A percentile compares a stretch with the other conserved stretches of the same genome.
Conservation (phyloP, 371 early-diverging fungal species). For the Furculomyces boomerangus region DNA sequence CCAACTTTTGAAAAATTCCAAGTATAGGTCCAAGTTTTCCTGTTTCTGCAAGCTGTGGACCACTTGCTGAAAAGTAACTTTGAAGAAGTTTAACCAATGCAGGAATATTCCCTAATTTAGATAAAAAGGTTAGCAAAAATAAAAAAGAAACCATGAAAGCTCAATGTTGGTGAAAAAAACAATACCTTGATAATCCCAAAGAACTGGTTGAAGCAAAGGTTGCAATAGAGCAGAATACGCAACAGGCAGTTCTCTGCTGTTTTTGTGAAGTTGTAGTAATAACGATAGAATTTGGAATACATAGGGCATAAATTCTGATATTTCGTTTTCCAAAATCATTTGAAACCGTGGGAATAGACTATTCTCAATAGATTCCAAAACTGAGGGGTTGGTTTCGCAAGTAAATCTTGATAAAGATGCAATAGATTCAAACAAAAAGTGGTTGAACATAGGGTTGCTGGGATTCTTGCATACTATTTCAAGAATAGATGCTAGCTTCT, state of each 20-base stretch:
- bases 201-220: slow-evolving; percentile 58
- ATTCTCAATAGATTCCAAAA: slow-evolving; percentile 62
- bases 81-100: slow-evolving; percentile 76
- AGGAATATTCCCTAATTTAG: slow-evolving; percentile 47
- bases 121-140: neutral
- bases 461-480: slow-evolving; percentile 83
- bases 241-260: slow-evolving; percentile 34
- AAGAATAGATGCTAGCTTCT: slow-evolving; percentile 51
- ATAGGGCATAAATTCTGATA: slow-evolving; percentile 84
- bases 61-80: slow-evolving; percentile 59
- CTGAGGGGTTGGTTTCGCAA: slow-evolving; percentile 29
- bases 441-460: slow-evolving; percentile 92
- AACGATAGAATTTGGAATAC: slow-evolving; percentile 88
- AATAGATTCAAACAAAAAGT: slow-evolving; percentile 86
- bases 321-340: slow-evolving; percentile 33
- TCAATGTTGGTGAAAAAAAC: neutral
- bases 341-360: slow-evolving; percentile 40
- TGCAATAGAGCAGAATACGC: slow-evolving; percentile 50
- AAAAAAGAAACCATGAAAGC: neutral
- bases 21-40: slow-evolving; percentile 65
- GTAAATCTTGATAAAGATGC: slow-evolving; percentile 61
- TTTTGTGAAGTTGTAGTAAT: slow-evolving; percentile 56
- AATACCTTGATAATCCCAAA: slow-evolving; percentile 73
- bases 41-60: slow-evolving; percentile 31
- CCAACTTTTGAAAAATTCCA: slow-evolving; percentile 84